phyloP scores from a whole-genome alignment of 2,329 filamentous ascomycete species.

The Aspergillus versicolor region DNA sequence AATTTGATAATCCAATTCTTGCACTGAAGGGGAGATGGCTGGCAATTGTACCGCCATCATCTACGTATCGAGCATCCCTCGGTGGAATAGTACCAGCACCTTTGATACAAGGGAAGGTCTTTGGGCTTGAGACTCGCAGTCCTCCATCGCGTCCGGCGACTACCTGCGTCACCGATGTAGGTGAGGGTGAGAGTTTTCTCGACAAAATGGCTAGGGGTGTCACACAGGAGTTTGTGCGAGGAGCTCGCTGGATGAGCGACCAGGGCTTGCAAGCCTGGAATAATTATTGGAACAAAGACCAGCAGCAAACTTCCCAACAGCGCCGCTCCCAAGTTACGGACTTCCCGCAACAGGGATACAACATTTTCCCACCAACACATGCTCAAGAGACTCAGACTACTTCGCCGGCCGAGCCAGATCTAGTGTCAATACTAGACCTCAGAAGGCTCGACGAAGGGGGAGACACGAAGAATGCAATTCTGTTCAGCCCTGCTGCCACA shows the following conservation, averaged over 20 bases:
- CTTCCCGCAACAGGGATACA: constrained; percentile 30
- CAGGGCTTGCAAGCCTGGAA: constrained; percentile 52
- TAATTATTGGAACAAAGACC: constrained; percentile 50
- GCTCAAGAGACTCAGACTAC: constrained; percentile 40
- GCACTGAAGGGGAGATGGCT: constrained; percentile 49
- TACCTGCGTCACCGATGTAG: constrained; percentile 47
- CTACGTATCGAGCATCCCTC: constrained; percentile 39
- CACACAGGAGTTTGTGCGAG: constrained; percentile 50
- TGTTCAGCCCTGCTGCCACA: constrained; percentile 41
- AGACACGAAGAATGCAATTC: constrained; percentile 31
- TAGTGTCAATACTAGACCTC: constrained; percentile 49
- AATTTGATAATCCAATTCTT: constrained; percentile 40
- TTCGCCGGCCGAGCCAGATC: constrained; percentile 40
- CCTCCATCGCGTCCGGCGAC: constrained; percentile 43
- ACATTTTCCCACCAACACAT: constrained; percentile 48
- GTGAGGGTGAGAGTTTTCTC: constrained; percentile 48
- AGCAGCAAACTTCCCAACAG: constrained; percentile 26
- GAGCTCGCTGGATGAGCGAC: constrained; percentile 51
- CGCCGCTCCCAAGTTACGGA: constrained; percentile 35
- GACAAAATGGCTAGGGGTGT: constrained; percentile 50
- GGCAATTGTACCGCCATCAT: constrained; percentile 44
- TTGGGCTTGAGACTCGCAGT: constrained; percentile 43
- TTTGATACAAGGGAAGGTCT: constrained; percentile 35
- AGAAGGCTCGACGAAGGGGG: constrained; percentile 42
- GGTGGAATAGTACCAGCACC: constrained; percentile 41